Percentiles rank a stretch among this genome's conserved stretches.
These are phyloP conservation scores for Mycena albidolilacea DNA, from an alignment of 768 basidiomycete species.

Conservation along the genomic window DNA sequence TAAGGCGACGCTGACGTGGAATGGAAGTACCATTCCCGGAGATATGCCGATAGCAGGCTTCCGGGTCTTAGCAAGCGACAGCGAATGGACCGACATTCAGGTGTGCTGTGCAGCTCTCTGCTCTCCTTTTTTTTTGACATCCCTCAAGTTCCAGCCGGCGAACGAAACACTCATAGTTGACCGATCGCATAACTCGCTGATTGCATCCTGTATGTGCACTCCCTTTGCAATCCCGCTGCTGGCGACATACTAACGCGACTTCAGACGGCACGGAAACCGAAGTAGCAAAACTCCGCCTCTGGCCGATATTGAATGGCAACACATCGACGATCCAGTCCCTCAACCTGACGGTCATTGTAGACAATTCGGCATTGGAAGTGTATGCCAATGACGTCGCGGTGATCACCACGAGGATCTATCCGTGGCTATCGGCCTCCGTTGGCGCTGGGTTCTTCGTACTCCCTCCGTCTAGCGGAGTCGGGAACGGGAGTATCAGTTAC, in stretches of 20 bases:
- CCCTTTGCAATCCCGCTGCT: background rate
- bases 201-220: constrained; percentile 23
- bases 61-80: constrained; percentile 29
- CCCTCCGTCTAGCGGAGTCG: constrained; percentile 9
- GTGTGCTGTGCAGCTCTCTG: background rate
- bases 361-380: constrained; percentile 34
- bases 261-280: constrained; percentile 30
- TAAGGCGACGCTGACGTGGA: constrained; percentile 32
- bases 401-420: constrained; percentile 29
- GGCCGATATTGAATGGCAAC: constrained; percentile 34
- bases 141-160: constrained; percentile 25
- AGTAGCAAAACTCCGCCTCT: constrained; percentile 34
- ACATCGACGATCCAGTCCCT: constrained; percentile 30
- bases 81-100: constrained; percentile 33
- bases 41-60: constrained; percentile 33
- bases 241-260: background rate
- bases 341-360: constrained; percentile 34
- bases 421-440: constrained; percentile 30
- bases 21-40: constrained; percentile 22
- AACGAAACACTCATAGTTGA: constrained; percentile 31
- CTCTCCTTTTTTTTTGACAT: background rate
- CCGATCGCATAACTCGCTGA: constrained; percentile 30
- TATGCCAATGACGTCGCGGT: constrained; percentile 35
- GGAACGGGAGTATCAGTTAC: constrained; percentile 19
- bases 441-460: constrained; percentile 28